Percentiles rank a stretch among this genome's conserved stretches.
Conservation (phyloP, 1,284 basidiomycete genomes). For the Sporisorium scitamineum region DNA sequence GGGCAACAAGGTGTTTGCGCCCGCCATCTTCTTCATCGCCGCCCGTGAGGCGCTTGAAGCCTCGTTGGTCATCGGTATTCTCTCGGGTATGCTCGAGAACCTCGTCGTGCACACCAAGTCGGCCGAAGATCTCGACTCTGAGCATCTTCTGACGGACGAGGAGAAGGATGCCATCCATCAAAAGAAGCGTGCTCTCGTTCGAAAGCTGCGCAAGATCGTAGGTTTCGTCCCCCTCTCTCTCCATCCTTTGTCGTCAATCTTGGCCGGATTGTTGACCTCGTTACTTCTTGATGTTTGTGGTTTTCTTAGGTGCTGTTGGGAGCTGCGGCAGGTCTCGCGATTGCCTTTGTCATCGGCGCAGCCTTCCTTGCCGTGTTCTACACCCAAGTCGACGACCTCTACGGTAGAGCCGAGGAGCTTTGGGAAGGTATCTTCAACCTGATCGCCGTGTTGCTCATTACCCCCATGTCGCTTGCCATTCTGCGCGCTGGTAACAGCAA, state of each 20-base stretch:
- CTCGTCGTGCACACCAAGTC: slow-evolving; percentile 53
- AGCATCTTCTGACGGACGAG: slow-evolving; percentile 16
- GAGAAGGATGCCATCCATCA: slow-evolving; percentile 16
- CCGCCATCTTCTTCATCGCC: slow-evolving; percentile 68
- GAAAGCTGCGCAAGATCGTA: slow-evolving; percentile 58
- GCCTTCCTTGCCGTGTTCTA: slow-evolving; percentile 67
- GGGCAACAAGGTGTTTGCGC: slow-evolving; percentile 66
- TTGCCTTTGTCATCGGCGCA: slow-evolving; percentile 63
- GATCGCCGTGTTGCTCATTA: slow-evolving; percentile 64
- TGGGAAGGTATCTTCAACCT: slow-evolving; percentile 68
- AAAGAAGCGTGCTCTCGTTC: slow-evolving; percentile 41
- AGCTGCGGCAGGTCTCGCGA: slow-evolving; percentile 54
- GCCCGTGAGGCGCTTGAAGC: slow-evolving; percentile 66
- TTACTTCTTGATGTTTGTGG: not conserved
- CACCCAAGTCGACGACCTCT: slow-evolving; percentile 72
- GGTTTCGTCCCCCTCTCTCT: slow-evolving; percentile 8
- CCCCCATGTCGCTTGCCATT: slow-evolving; percentile 66
- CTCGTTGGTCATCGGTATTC: slow-evolving; percentile 65
- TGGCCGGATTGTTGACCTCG: not conserved
- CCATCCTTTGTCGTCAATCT: not conserved
- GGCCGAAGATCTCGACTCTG: slow-evolving; percentile 11
- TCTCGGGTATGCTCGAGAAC: slow-evolving; percentile 64
- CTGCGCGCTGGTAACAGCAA: slow-evolving; percentile 61
- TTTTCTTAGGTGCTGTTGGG: slow-evolving; percentile 41
- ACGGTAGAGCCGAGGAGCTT: slow-evolving; percentile 70